Base-by-base conservation (phyloP, 345 rosid genomes). In the Moringa oleifera region DNA sequence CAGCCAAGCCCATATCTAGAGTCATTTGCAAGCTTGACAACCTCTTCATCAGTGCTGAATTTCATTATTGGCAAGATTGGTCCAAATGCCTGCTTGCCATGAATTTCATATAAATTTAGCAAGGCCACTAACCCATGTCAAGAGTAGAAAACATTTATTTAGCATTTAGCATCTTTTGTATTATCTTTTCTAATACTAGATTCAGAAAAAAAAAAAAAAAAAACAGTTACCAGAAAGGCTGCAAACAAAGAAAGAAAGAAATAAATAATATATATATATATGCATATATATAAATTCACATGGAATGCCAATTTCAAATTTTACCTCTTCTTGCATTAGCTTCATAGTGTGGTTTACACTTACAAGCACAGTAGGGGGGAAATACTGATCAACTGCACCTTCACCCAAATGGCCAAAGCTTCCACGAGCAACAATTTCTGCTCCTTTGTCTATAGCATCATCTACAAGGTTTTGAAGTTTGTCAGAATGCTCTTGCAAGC, bases 271-370 rank as follows among this genome's bases (percentile, higher is more conserved):
- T 41, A n/a, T n/a, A n/a, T n/a, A n/a, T n/a, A n/a, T n/a, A n/a
- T n/a, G n/a, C n/a, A n/a, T n/a, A n/a, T n/a, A n/a, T n/a, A n/a
- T n/a, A n/a, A n/a, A n/a, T 41, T 41, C 47, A 41, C 2, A 62
- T 31, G 24, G 23, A 23, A 63, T 60, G 59, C 54, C 33, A 49
- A 67, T 21, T 56, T 25, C 45, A 37, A 45, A 7, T 31, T 16
- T 0, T 85, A 92, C 99, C 99, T 94, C 99, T 79, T 94, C 97
- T 77, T 82, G 95, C 99, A 94, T 90, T 79, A 94, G 81, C 70
- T 71, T 82, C 97, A 94, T 94, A 24, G 74, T 63, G 82, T 90
- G 99, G 77, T 94, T 71, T 17, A 87, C 96, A 63, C 87, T 88
- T 64, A 80, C 80, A 65, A 90, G 76, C 64, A 90, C 88, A 0